A percentile compares a stretch with the other conserved stretches of the same genome.
Conservation (phyloP, 2,329 filamentous ascomycete species). For the Metarhizium brunneum region DNA sequence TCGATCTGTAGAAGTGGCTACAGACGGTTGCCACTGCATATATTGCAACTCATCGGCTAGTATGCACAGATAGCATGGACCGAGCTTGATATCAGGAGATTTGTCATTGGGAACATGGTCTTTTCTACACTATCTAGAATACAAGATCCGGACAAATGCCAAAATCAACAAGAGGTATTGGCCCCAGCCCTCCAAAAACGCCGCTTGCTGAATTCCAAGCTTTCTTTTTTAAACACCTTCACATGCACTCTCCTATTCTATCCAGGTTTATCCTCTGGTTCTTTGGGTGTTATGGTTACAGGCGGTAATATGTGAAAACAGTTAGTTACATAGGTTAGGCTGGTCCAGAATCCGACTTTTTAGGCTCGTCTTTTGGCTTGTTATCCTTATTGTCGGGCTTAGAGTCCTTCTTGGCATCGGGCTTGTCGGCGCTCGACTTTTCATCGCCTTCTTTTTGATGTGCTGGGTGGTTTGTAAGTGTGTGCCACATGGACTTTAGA, state of each 20-base stretch:
- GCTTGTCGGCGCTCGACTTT: conserved; percentile 13
- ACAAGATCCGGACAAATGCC: conserved; percentile 10
- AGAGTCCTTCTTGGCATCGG: conserved; percentile 13
- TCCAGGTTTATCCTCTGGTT: background rate
- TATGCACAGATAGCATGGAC: background rate
- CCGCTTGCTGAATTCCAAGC: conserved; percentile 10
- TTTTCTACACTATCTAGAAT: conserved; percentile 21
- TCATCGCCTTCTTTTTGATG: conserved; percentile 32
- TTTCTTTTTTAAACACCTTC: conserved; percentile 25
- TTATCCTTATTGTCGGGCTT: conserved; percentile 7
- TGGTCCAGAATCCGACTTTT: conserved; percentile 26
- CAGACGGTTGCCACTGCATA: background rate
- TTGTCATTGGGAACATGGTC: conserved; percentile 21
- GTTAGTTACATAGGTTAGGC: conserved; percentile 10
- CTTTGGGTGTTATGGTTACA: conserved; percentile 13
- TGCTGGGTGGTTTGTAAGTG: conserved; percentile 66
- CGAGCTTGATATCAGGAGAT: conserved; percentile 22
- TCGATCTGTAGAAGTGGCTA: background rate
- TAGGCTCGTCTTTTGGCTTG: conserved; percentile 19
- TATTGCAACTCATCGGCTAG: background rate
- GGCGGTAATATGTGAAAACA: conserved; percentile 1
- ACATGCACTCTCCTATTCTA: conserved; percentile 21
- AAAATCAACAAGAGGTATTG: background rate
- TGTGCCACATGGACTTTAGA: conserved; percentile 88
- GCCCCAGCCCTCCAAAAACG: conserved; percentile 12